Conservation (phyloP, 768 basidiomycete genomes). For the Leccinellum rugosiceps region DNA sequence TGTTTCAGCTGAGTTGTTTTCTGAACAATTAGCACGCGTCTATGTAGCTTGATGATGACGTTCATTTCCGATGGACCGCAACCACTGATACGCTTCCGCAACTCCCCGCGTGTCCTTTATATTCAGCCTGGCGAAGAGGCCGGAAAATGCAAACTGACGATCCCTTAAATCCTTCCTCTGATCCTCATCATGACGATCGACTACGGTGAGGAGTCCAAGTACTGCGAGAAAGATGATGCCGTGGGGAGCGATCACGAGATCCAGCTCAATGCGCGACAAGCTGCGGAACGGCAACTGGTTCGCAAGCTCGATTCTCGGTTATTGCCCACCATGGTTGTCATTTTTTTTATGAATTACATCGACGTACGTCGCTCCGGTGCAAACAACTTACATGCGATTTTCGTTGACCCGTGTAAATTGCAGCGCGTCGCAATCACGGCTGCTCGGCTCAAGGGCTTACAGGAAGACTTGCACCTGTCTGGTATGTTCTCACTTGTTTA, state of each 20-base stretch:
- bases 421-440: not conserved
- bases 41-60: not conserved
- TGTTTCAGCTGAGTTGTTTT: not conserved
- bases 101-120: not conserved
- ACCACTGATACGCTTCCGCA: not conserved
- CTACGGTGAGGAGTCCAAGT: not conserved
- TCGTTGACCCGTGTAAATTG: not conserved
- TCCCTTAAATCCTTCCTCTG: not conserved
- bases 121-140: not conserved
- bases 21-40: not conserved
- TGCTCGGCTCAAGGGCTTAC: not conserved
- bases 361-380: not conserved
- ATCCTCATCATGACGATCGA: not conserved
- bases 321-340: not conserved
- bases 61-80: not conserved
- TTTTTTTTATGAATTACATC: constrained; percentile 2
- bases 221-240: not conserved
- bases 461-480: not conserved
- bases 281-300: not conserved
- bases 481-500: not conserved
- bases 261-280: not conserved
- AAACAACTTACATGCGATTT: not conserved
- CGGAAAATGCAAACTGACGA: not conserved
- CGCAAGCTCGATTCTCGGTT: not conserved
- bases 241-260: not conserved